Base-by-base conservation (phyloP, 768 basidiomycete genomes). In the Tulasnella sp. region DNA sequence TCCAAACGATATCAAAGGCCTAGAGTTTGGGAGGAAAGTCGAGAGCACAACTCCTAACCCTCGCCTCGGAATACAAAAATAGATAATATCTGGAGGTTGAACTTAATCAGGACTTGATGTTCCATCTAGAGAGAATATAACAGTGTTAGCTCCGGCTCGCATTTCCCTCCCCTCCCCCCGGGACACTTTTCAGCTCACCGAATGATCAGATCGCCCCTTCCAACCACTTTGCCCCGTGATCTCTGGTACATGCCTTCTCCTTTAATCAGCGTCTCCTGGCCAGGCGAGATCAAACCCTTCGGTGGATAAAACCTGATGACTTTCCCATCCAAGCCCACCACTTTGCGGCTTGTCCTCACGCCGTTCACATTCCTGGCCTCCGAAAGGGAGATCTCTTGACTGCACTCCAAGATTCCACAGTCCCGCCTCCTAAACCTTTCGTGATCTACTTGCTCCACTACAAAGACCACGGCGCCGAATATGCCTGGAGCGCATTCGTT, bases 181-280 rank as follows among this genome's bases (percentile, higher is more conserved):
- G n/a, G n/a, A 24, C 14, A 8, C 21, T 39, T 14, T 6, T 24
- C 39, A 40, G 86, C 89, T 81, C 83, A 92, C 91, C 88, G 89
- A 40, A 40, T 10, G 80, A 92, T 85, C 82, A 93, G 85, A 82
- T 91, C 90, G n/a, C 92, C 91, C 82, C 89, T 87, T 48, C 90
- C 90, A 75, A 89, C 84, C 12, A 89, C 85, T 82, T 86, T 85
- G 16, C 89, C 88, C 44, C 87, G 85, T 21, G 88, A 86, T 78
- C 89, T 85, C 71, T 91, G 86, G 56, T 92, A 91, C 92, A 93
- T 93, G 27, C 92, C 92, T 76, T 89, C 90, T 56, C 90, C 91
- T 52, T 88, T 85, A 68, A 87, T 84, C 80, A 88, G 87, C 18
- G 90, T 91, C 75, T 87, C 88, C 76, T 89, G 85, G 7, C 84